phyloP scores from a whole-genome alignment of 495 filamentous ascomycete genomes.

The Neurospora sp. region DNA sequence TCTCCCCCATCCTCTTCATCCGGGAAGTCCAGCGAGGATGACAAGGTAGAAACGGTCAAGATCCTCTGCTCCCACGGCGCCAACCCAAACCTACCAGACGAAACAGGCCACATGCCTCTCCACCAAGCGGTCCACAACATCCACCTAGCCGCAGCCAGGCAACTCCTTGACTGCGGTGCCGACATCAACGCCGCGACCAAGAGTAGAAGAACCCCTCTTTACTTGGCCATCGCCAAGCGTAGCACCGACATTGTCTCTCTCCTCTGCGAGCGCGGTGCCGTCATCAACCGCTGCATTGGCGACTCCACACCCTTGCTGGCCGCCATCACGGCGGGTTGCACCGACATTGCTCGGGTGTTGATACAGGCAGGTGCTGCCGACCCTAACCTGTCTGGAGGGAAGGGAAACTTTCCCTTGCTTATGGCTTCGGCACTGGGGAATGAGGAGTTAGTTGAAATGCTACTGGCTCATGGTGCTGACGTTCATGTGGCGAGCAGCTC shows the following conservation, averaged over 20 bases:
- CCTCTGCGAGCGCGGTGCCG: constrained; percentile 18
- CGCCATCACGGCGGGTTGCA: constrained; percentile 15
- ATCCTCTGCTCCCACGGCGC: constrained; percentile 17
- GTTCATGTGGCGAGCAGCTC: constrained; percentile 10
- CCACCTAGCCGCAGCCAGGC: constrained; percentile 6
- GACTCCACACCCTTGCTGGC: constrained; percentile 16
- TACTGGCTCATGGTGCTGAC: constrained; percentile 16
- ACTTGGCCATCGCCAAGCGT: constrained; percentile 16
- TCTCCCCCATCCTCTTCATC: background rate
- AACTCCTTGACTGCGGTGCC: constrained; percentile 20
- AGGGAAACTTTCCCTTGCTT: constrained; percentile 5
- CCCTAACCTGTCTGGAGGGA: constrained; percentile 7
- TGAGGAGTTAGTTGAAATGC: constrained; percentile 3
- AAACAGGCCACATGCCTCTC: constrained; percentile 15
- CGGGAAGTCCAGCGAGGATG: constrained; percentile 5
- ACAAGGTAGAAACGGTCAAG: constrained; percentile 14
- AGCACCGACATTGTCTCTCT: constrained; percentile 11
- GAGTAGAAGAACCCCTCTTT: constrained; percentile 12
- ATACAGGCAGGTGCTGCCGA: constrained; percentile 15
- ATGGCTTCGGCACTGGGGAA: constrained; percentile 15
- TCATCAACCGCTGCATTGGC: constrained; percentile 11
- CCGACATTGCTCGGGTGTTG: constrained; percentile 13
- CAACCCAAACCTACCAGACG: constrained; percentile 10
- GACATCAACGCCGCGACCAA: constrained; percentile 12
- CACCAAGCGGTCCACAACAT: constrained; percentile 13